phyloP scores from a whole-genome alignment of 164 flowering plant species.

The Dillenia turbinata region DNA sequence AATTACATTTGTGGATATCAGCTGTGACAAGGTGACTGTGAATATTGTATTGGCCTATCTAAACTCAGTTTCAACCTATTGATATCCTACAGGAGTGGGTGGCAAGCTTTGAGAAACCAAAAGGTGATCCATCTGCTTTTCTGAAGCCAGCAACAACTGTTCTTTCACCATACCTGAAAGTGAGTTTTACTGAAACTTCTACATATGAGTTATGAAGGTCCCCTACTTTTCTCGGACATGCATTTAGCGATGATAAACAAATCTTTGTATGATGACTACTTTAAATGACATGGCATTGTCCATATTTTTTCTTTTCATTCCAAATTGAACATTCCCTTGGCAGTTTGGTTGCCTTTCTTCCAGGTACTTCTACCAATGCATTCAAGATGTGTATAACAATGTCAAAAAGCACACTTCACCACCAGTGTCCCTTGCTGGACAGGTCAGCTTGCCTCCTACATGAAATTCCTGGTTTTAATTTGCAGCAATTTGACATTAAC shows the following conservation, averaged over 20 bases:
- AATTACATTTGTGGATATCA: background rate
- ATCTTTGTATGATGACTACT: background rate
- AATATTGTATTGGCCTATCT: background rate
- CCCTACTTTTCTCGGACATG: no score
- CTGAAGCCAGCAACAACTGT: conserved; percentile 91
- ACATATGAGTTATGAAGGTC: no score
- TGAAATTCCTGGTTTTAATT: background rate
- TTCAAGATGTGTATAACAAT: conserved; percentile 54
- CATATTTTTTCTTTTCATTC: background rate
- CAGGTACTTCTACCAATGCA: conserved; percentile 77
- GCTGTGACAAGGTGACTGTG: background rate
- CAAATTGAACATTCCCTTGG: conserved; percentile 8
- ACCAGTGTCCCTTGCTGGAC: conserved; percentile 93
- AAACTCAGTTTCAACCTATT: conserved; percentile 6
- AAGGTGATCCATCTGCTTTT: conserved; percentile 88
- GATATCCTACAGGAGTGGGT: conserved; percentile 68
- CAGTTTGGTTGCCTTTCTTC: conserved; percentile 95
- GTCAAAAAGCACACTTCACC: conserved; percentile 71
- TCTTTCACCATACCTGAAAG: conserved; percentile 91
- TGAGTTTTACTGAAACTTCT: conserved; percentile 26
- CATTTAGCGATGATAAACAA: no score
- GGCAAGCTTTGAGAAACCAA: conserved; percentile 92
- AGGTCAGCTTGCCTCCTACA: conserved; percentile 43
- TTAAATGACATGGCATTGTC: background rate
- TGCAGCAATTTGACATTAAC: conserved; percentile 11